Evolutionary conservation across 1,284 basidiomycete species (phyloP).

Genomic region (Spongiforma sp.): DNA sequence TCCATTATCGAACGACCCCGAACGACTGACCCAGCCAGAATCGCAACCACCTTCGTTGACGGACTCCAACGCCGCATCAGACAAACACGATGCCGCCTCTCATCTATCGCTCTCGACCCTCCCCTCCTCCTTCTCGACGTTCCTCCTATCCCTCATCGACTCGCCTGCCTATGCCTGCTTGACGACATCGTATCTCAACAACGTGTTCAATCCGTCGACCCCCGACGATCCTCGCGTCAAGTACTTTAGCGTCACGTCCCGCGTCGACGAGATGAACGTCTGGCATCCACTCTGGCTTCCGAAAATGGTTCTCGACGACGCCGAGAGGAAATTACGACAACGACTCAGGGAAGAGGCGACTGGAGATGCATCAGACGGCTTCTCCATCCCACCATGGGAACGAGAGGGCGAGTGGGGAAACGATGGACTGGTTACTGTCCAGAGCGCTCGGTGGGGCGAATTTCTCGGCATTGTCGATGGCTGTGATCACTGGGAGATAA

Average conservation of each 20-base stretch:
- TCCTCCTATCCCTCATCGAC: conserved; percentile 92
- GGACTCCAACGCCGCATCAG: conserved; percentile 32
- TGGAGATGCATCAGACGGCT: conserved; percentile 18
- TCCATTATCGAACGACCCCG: not conserved
- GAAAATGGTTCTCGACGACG: conserved; percentile 90
- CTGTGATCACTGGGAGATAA: conserved; percentile 96
- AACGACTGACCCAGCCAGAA: conserved; percentile 17
- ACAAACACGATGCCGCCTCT: conserved; percentile 36
- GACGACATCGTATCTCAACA: conserved; percentile 84
- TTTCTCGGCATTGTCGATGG: conserved; percentile 91
- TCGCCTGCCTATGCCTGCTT: conserved; percentile 98
- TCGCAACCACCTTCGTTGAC: conserved; percentile 12
- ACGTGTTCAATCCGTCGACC: conserved; percentile 91
- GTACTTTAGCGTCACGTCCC: conserved; percentile 92
- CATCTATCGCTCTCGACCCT: conserved; percentile 58
- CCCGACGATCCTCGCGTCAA: conserved; percentile 86
- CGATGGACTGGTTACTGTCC: conserved; percentile 92
- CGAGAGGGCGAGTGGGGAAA: conserved; percentile 81
- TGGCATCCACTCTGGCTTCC: conserved; percentile 98
- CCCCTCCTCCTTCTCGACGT: conserved; percentile 83
- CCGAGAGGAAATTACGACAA: conserved; percentile 60
- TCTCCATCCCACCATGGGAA: conserved; percentile 42
- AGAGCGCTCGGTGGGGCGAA: conserved; percentile 92
- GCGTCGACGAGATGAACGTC: conserved; percentile 73
- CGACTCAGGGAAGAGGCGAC: conserved; percentile 37